These are phyloP conservation scores for Microcyclospora pomicola DNA, from an alignment of 2,329 filamentous ascomycete genomes.

Conservation along the genomic window DNA sequence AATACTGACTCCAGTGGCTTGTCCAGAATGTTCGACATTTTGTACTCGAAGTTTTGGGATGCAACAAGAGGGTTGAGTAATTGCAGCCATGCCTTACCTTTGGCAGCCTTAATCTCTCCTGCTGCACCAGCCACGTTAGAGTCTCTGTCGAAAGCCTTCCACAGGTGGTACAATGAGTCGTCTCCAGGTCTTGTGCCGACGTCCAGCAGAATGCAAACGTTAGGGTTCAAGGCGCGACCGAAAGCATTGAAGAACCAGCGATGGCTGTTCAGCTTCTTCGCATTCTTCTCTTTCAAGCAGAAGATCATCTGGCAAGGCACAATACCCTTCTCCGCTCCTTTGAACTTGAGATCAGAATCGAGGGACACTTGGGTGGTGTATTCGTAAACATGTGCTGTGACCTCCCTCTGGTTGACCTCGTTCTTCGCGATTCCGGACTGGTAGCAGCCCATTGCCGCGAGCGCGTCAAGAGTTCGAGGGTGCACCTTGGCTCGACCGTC, in stretches of 20 bases:
- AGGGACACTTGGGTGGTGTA: conserved; percentile 97
- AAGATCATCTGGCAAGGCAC: conserved; percentile 98
- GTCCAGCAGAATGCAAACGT: conserved; percentile 91
- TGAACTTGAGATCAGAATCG: conserved; percentile 92
- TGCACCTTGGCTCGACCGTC: conserved; percentile 92
- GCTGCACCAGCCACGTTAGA: conserved; percentile 95
- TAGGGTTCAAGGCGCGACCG: conserved; percentile 79
- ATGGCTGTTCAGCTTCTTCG: conserved; percentile 95
- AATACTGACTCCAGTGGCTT: conserved; percentile 96
- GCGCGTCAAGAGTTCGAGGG: conserved; percentile 77
- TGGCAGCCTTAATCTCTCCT: conserved; percentile 95
- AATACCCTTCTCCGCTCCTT: conserved; percentile 97
- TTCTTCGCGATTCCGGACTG: conserved; percentile 99
- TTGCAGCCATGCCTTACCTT: conserved; percentile 69
- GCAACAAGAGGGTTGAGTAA: conserved; percentile 89
- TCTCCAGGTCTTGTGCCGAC: conserved; percentile 84
- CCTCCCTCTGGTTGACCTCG: conserved; percentile 86
- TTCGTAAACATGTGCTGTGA: conserved; percentile 94
- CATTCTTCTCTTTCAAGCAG: conserved; percentile 94
- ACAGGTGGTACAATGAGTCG: conserved; percentile 90
- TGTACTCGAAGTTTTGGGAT: conserved; percentile 98
- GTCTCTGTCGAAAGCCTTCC: conserved; percentile 97
- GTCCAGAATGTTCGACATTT: conserved; percentile 98
- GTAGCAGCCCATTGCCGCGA: conserved; percentile 95
- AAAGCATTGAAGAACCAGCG: conserved; percentile 99